A percentile compares a stretch with the other conserved stretches of the same genome.
Conservation (phyloP, 108 stramenopile genomes). For the Fragilaria crotonensis region DNA sequence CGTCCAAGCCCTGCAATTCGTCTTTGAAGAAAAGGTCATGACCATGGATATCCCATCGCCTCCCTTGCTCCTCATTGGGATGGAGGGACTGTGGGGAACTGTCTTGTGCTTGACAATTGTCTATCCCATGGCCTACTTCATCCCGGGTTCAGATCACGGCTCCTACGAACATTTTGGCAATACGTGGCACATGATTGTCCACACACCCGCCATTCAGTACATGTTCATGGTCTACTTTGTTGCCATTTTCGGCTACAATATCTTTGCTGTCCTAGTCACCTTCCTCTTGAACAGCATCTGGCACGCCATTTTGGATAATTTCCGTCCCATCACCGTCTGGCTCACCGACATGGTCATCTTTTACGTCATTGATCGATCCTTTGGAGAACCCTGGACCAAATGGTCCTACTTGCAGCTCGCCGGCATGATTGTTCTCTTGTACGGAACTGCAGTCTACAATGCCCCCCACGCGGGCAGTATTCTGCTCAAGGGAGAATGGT, state of each 20-base stretch:
- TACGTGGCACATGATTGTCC: conserved; percentile 65
- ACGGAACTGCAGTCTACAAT: conserved; percentile 96
- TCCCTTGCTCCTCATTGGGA: conserved; percentile 82
- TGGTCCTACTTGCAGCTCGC: conserved; percentile 79
- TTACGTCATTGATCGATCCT: conserved; percentile 60
- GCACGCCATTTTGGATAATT: conserved; percentile 98
- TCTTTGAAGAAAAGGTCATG: conserved; percentile 91
- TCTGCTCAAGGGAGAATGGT: conserved; percentile 67
- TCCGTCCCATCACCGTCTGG: conserved; percentile 92
- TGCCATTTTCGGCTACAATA: conserved; percentile 90
- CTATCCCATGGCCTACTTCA: conserved; percentile 76
- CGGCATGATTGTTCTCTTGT: conserved; percentile 86
- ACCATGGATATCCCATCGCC: conserved; percentile 71
- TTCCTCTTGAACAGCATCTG: conserved; percentile 86
- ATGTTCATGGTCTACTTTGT: conserved; percentile 79
- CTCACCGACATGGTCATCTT: conserved; percentile 80
- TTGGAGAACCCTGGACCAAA: conserved; percentile 88
- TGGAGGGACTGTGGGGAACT: conserved; percentile 91
- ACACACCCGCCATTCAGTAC: conserved; percentile 50
- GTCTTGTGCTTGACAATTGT: conserved; percentile 64
- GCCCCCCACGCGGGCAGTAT: conserved; percentile 83
- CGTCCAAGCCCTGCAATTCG: conserved; percentile 84
- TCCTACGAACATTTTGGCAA: conserved; percentile 83
- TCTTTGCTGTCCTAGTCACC: conserved; percentile 91
- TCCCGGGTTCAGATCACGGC: conserved; percentile 86